Percentiles rank a stretch among this genome's conserved stretches.
Evolutionary conservation across 208 protist species (phyloP).

Genomic region (Acanthamoeba comandoni): DNA sequence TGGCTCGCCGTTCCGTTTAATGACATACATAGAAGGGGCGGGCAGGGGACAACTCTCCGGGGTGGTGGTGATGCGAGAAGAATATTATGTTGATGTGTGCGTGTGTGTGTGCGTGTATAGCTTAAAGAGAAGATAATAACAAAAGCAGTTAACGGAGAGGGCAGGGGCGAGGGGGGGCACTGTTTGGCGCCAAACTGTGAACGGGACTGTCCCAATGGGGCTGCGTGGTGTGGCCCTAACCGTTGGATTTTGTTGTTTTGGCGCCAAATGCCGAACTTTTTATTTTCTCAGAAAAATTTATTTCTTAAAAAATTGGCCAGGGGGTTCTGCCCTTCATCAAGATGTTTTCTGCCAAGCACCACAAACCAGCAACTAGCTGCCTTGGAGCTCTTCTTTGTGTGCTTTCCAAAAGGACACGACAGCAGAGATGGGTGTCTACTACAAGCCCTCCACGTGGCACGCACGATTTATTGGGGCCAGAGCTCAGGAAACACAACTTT

Average conservation of each 20-base stretch:
- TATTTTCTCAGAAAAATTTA: too few species aligned
- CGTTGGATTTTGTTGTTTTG: too few species aligned
- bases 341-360: too few species aligned
- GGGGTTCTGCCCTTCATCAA: too few species aligned
- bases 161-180: background rate
- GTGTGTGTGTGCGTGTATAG: background rate
- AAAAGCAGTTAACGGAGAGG: background rate
- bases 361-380: too few species aligned
- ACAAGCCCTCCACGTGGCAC: slow-evolving; percentile 63
- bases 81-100: background rate
- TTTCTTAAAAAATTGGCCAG: too few species aligned
- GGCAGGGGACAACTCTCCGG: background rate
- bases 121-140: background rate
- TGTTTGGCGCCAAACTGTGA: background rate
- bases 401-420: too few species aligned
- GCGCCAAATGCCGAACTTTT: too few species aligned
- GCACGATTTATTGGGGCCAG: slow-evolving; percentile 65
- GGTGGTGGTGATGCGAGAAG: background rate
- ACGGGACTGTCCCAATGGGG: background rate
- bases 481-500: slow-evolving; percentile 57
- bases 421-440: too few species aligned
- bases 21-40: slow-evolving; percentile 67
- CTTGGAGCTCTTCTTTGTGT: too few species aligned
- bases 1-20: slow-evolving; percentile 71
- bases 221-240: too few species aligned